phyloP scores from a whole-genome alignment of 495 filamentous ascomycete species.

The Lasiosphaeria hispida region DNA sequence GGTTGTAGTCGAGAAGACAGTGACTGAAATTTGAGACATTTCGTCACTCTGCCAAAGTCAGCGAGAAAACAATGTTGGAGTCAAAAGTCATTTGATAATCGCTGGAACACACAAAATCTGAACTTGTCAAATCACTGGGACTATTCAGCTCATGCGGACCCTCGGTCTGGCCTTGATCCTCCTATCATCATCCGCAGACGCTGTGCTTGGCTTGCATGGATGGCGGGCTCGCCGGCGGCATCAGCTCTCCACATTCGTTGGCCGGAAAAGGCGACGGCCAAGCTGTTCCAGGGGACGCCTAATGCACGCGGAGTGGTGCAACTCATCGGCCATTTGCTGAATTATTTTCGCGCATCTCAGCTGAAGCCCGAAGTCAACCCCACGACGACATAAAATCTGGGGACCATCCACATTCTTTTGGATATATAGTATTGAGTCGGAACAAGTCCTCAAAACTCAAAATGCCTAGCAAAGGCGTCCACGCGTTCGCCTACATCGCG shows the following conservation, averaged over 20 bases:
- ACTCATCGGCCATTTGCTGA: not conserved
- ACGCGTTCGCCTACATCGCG: slow-evolving; percentile 47
- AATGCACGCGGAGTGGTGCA: not conserved
- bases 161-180: not conserved
- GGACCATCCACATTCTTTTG: not conserved
- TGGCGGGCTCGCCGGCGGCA: not conserved
- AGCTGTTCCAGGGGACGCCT: not conserved
- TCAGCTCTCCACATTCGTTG: slow-evolving; percentile 3
- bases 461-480: slow-evolving; percentile 55
- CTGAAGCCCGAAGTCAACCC: not conserved
- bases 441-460: slow-evolving; percentile 12
- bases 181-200: slow-evolving; percentile 6
- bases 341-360: slow-evolving; percentile 13
- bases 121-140: too few species aligned
- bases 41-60: too few species aligned
- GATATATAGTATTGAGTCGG: not conserved
- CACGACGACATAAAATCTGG: not conserved
- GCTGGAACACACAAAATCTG: too few species aligned
- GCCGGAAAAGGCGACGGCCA: not conserved
- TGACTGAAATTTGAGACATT: too few species aligned
- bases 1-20: too few species aligned
- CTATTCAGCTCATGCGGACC: slow-evolving; percentile 6
- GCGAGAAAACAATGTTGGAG: too few species aligned
- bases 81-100: too few species aligned
- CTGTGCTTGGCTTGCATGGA: slow-evolving; percentile 12